phyloP scores from a whole-genome alignment of 148 eudicot species.

The Pharnaceum exiguum region DNA sequence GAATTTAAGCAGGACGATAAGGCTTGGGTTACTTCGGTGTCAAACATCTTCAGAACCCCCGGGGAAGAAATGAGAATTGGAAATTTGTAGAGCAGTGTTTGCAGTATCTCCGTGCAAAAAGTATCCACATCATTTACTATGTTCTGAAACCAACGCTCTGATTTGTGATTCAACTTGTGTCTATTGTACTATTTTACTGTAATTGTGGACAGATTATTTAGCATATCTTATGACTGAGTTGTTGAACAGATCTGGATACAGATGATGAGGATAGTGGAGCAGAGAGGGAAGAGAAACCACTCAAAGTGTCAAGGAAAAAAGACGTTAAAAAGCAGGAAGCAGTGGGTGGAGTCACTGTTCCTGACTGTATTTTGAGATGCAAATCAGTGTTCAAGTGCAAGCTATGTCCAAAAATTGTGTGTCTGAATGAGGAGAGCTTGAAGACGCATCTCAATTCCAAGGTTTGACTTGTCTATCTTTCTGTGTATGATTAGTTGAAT shows the following conservation, averaged over 20 bases:
- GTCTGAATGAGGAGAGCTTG: constrained; percentile 73
- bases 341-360: constrained; percentile 21
- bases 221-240: neutral
- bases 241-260: constrained; percentile 30
- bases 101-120: neutral
- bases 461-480: constrained; percentile 28
- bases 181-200: neutral
- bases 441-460: constrained; percentile 77
- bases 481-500: neutral
- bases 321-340: constrained; percentile 12
- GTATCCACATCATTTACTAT: neutral
- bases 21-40: too few relatives aligned
- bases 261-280: constrained; percentile 45
- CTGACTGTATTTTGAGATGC: constrained; percentile 49
- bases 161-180: neutral
- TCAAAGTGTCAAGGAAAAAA: constrained; percentile 14
- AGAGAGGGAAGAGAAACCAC: constrained; percentile 23
- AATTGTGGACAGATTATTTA: neutral
- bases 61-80: neutral
- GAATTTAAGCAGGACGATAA: too few relatives aligned
- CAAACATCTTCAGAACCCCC: too few relatives aligned
- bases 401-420: constrained; percentile 88
- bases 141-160: neutral
- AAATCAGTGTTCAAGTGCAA: constrained; percentile 89
- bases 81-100: neutral